Evolutionary conservation across 768 basidiomycete species (phyloP).

Genomic region (Boletales sp.): DNA sequence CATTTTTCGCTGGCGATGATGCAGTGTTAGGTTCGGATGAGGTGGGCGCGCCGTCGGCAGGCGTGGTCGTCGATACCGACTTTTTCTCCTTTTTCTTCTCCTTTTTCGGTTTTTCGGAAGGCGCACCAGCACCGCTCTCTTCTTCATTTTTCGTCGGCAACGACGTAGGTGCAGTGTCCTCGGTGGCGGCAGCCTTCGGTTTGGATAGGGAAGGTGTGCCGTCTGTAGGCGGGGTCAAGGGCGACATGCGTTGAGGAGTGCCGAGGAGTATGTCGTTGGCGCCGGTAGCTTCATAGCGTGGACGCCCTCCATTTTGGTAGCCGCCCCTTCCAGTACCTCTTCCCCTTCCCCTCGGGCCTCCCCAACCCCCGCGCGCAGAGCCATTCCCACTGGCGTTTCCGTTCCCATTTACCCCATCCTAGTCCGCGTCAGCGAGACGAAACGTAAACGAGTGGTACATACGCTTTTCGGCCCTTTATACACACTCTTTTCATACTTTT

Average conservation of each 20-base stretch:
- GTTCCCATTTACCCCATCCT: conserved; percentile 4
- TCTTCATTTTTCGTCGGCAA: neutral
- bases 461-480: conserved; percentile 74
- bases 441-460: conserved; percentile 2
- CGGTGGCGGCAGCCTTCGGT: neutral
- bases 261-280: conserved; percentile 74
- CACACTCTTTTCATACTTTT: conserved; percentile 86
- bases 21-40: too few relatives aligned
- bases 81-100: too few relatives aligned
- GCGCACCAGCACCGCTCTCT: too few relatives aligned
- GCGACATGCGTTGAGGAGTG: conserved; percentile 50
- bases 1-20: conserved; percentile 1
- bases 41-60: too few relatives aligned
- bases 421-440: neutral
- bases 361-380: conserved; percentile 12
- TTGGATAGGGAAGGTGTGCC: neutral
- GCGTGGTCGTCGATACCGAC: too few relatives aligned
- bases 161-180: neutral
- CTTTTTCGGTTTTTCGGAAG: too few relatives aligned
- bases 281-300: conserved; percentile 42
- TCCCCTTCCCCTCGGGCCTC: conserved; percentile 21
- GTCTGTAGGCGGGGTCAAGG: conserved; percentile 29
- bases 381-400: conserved; percentile 13
- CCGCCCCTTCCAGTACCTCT: conserved; percentile 36
- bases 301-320: conserved; percentile 24